These are phyloP conservation scores for Lasiodiplodia sp. DNA, from an alignment of 2,329 filamentous ascomycete species.

Conservation along the genomic window DNA sequence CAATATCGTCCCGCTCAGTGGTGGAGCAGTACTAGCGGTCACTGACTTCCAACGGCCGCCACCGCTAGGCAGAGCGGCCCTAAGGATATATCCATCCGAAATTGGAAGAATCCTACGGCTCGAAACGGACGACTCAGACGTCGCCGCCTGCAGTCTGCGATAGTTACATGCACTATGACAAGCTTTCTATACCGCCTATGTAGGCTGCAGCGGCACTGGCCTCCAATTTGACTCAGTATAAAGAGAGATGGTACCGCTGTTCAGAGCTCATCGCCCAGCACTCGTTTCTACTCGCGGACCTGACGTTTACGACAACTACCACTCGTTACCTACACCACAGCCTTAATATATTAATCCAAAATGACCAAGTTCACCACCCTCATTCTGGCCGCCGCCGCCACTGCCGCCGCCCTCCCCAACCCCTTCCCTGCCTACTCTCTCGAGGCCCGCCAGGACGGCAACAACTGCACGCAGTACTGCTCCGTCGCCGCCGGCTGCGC, in stretches of 20 bases:
- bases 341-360: background rate
- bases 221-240: background rate
- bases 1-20: background rate
- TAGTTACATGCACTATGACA: background rate
- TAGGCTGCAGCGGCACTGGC: constrained; percentile 14
- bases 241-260: background rate
- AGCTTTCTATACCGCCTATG: background rate
- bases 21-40: background rate
- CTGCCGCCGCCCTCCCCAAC: constrained; percentile 8
- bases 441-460: background rate
- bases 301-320: background rate
- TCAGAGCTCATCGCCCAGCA: background rate
- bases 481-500: constrained; percentile 36
- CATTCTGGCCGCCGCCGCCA: constrained; percentile 8
- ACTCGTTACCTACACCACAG: background rate
- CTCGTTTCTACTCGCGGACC: constrained; percentile 4
- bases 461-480: constrained; percentile 36
- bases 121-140: background rate
- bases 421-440: constrained; percentile 21
- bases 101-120: constrained; percentile 18
- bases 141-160: background rate
- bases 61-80: constrained; percentile 1
- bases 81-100: constrained; percentile 12
- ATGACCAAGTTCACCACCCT: constrained; percentile 18
- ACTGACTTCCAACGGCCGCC: constrained; percentile 6